Percentiles rank a stretch among this genome's conserved stretches.
Conservation (phyloP, 2,329 filamentous ascomycete genomes). For the Mollisiaceae sp. region DNA sequence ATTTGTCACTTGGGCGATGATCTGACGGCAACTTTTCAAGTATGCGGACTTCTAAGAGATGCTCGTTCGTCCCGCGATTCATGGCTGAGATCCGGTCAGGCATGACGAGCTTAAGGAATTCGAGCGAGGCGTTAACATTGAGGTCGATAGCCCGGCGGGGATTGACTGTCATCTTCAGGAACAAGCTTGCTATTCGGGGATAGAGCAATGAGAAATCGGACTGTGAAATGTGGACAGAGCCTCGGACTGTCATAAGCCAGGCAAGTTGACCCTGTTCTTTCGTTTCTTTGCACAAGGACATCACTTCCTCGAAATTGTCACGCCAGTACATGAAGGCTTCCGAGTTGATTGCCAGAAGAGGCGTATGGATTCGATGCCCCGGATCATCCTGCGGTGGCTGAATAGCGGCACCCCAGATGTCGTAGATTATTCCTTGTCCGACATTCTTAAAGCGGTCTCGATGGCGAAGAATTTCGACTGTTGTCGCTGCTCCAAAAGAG, state of each 20-base stretch:
- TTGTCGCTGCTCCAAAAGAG: conserved; percentile 70
- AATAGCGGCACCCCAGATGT: conserved; percentile 64
- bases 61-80: conserved; percentile 59
- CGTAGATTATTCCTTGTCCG: conserved; percentile 68
- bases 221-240: conserved; percentile 69
- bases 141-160: conserved; percentile 66
- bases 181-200: conserved; percentile 58
- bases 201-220: conserved; percentile 71
- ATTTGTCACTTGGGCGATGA: conserved; percentile 62
- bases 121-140: conserved; percentile 65
- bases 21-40: conserved; percentile 54
- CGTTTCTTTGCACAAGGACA: conserved; percentile 61
- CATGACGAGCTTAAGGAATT: conserved; percentile 63
- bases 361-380: conserved; percentile 53
- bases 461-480: conserved; percentile 63
- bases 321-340: conserved; percentile 76
- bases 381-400: conserved; percentile 50
- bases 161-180: conserved; percentile 68
- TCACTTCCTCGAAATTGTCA: conserved; percentile 63
- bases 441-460: conserved; percentile 60
- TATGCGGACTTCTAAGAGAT: conserved; percentile 50
- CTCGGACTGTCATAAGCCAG: conserved; percentile 59
- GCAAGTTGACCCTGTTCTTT: conserved; percentile 50
- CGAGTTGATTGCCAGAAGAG: conserved; percentile 66
- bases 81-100: conserved; percentile 53